phyloP scores from a whole-genome alignment of 257 asterid species.

The Jaltomata sinuosa region DNA sequence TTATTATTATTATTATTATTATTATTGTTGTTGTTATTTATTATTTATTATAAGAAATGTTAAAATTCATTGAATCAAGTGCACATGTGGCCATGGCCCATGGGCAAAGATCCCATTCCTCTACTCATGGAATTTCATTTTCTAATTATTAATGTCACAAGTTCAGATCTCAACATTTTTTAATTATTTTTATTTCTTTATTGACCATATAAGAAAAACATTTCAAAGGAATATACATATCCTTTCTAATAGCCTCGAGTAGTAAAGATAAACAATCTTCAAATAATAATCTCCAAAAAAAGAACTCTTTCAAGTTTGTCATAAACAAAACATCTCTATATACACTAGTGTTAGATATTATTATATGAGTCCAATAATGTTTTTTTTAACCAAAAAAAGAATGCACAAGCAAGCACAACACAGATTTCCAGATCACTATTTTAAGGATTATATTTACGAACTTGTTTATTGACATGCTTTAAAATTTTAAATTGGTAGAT shows the following conservation, averaged over 20 bases:
- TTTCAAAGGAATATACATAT: not conserved
- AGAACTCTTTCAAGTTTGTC: not conserved
- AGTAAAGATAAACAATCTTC: not conserved
- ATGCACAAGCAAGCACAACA: not conserved
- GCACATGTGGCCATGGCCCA: not conserved
- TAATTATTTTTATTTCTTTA: not conserved
- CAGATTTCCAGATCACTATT: not conserved
- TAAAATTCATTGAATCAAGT: not conserved
- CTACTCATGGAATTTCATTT: not conserved
- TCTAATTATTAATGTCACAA: not conserved
- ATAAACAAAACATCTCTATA: not conserved
- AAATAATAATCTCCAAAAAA: not conserved
- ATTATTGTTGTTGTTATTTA: too few species aligned
- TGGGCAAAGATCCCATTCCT: not conserved
- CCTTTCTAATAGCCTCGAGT: not conserved
- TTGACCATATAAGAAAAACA: not conserved
- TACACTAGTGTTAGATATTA: not conserved
- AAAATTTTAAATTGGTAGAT: not conserved
- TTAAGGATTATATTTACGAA: not conserved
- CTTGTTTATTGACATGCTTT: not conserved
- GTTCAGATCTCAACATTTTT: not conserved
- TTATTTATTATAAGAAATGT: too few species aligned
- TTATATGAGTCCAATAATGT: not conserved
- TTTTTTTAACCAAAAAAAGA: not conserved
- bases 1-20: too few species aligned